phyloP scores from a whole-genome alignment of 371 early-diverging fungal species.

The Mortierella sp. region DNA sequence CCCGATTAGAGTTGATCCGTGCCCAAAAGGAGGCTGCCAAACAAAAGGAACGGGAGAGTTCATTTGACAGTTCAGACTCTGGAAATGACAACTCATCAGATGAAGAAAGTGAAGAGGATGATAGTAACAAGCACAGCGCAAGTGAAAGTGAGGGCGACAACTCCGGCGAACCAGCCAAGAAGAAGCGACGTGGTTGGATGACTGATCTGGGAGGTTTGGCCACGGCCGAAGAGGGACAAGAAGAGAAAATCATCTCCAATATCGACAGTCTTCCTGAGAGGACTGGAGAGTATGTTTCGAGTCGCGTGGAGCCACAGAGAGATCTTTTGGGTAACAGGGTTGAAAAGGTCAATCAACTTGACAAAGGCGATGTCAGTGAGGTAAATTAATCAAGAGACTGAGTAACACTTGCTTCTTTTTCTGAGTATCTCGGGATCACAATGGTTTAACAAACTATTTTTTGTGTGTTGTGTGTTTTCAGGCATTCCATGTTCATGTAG shows the following conservation, averaged over 20 bases:
- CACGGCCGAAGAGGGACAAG: conserved; percentile 32
- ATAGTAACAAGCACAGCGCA: too few species aligned
- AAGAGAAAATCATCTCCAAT: conserved; percentile 51
- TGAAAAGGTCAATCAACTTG: conserved; percentile 32
- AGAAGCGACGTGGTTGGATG: conserved; percentile 56
- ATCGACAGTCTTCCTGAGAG: conserved; percentile 52
- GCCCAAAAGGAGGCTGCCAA: conserved; percentile 60
- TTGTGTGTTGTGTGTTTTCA: conserved; percentile 21
- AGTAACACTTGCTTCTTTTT: neutral
- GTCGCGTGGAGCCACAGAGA: conserved; percentile 41
- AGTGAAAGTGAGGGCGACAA: conserved; percentile 34
- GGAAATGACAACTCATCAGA: conserved; percentile 65
- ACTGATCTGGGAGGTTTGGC: conserved; percentile 45
- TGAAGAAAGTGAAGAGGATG: conserved; percentile 50
- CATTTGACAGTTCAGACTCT: conserved; percentile 78
- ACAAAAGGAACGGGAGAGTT: conserved; percentile 68
- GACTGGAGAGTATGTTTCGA: conserved; percentile 41
- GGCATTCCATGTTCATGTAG: conserved; percentile 85
- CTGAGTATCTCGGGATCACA: neutral
- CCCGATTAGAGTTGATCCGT: conserved; percentile 39
- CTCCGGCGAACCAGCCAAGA: conserved; percentile 55
- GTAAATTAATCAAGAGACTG: conserved; percentile 18
- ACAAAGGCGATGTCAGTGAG: conserved; percentile 44
- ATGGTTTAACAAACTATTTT: neutral
- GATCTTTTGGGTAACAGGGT: conserved; percentile 54